Evolutionary conservation across 2,329 filamentous ascomycete genomes (phyloP), one percentile per base, ranked within the genome.

Genomic region (Nigrospora oryzae): DNA sequence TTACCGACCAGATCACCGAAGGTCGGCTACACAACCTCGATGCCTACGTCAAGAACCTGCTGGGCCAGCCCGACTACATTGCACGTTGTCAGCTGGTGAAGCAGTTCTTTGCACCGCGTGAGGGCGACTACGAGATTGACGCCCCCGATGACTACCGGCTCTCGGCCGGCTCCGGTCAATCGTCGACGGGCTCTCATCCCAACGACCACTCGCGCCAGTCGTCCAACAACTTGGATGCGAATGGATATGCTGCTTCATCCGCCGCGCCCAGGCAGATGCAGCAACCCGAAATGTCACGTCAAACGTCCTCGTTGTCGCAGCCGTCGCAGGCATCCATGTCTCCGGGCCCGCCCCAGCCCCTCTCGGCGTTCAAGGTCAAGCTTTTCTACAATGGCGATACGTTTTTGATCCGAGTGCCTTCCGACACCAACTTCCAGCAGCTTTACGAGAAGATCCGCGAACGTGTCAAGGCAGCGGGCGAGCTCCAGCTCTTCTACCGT

Each of bases 1-100:
- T 97, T 45, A 98, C 91, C n/a, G 91, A 97, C 60, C 88, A 87
- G 33, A 96, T 98, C 56, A 95, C 90, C 15, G 90, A 96, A 59
- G 90, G 89, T 28, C 82, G 93, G 53, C 81, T 93, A 47, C 87
- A 93, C 62, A 96, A 95, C 60, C 71, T 98, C 35, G 90, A 98
- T 58, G 87, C 91, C 42, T 98, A 98, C 58, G 89, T 98, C 55
- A 94, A 94, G 67, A 91, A 93, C 56, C 74, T 98, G 17, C 71
- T 98, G 10, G 77, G 79, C 33, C 84, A 97, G 63, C 87, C 89
- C 3, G 70, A 78, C 0, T 89, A 96, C 60, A 96, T 98, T 51
- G 81, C 88, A 1, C 79, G 83, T 53, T 93, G 88, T 59, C 81
- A 83, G 46, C 70, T 97, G 10, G 91, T 97, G 16, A 86, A 87